Evolutionary conservation across 164 flowering plant genomes (phyloP).

Genomic region (Cinnamomum chago): DNA sequence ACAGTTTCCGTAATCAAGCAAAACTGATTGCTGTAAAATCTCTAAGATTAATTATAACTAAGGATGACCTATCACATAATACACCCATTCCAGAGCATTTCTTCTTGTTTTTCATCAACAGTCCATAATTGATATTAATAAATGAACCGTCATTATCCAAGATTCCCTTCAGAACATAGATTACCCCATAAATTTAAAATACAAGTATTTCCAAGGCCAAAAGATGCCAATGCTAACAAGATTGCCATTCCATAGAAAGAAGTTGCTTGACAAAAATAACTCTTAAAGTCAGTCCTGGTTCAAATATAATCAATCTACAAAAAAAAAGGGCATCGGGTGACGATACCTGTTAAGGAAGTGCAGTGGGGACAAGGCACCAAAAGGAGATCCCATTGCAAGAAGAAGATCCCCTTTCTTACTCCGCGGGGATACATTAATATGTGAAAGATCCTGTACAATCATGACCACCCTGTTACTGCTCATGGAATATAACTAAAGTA

Average conservation of each 20-base stretch:
- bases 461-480: constrained; percentile 22
- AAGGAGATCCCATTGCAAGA: constrained; percentile 88
- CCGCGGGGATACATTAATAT: constrained; percentile 27
- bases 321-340: background rate
- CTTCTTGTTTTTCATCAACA: no score
- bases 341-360: constrained; percentile 89
- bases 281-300: background rate
- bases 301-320: background rate
- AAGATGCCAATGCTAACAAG: background rate
- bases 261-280: background rate
- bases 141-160: no score
- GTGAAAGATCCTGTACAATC: constrained; percentile 53
- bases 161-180: no score
- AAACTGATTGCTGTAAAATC: no score
- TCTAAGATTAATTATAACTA: no score
- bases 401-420: constrained; percentile 65
- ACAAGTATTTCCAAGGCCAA: background rate
- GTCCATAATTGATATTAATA: no score
- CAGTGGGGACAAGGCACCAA: constrained; percentile 86
- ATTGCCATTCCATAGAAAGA: background rate
- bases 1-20: no score
- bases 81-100: no score
- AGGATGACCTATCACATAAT: no score
- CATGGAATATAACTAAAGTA: constrained; percentile 14
- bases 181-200: no score